Conservation (phyloP, 202 grass and related monocot species). For the Musa balbisiana region DNA sequence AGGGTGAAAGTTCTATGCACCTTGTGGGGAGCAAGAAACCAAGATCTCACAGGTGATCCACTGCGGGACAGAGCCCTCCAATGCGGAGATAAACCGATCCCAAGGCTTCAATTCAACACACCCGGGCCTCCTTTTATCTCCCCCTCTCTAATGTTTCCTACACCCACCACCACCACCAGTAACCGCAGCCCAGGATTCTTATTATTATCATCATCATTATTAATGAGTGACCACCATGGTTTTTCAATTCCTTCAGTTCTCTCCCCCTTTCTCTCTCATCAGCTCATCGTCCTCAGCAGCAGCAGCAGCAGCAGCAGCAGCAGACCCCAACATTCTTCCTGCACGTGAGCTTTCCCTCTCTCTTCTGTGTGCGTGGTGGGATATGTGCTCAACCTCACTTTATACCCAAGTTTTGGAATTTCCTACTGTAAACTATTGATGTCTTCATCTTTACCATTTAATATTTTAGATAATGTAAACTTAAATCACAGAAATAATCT, state of each 20-base stretch:
- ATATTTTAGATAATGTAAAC: too few relatives aligned
- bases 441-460: too few relatives aligned
- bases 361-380: background rate
- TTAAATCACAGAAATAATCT: too few relatives aligned
- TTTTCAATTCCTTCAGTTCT: background rate
- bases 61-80: conserved; percentile 42
- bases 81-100: conserved; percentile 85
- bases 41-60: conserved; percentile 31
- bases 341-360: conserved; percentile 1
- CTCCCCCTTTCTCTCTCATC: background rate
- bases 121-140: too few relatives aligned
- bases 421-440: too few relatives aligned
- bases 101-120: conserved; percentile 22
- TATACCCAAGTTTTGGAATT: too few relatives aligned
- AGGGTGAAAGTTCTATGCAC: conserved; percentile 13
- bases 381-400: too few relatives aligned
- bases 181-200: background rate
- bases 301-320: background rate
- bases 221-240: background rate
- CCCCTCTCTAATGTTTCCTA: background rate
- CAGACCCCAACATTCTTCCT: background rate
- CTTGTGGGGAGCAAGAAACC: conserved; percentile 46
- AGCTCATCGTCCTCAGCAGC: background rate
- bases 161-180: background rate
- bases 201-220: background rate